phyloP scores from a whole-genome alignment of 1,139 yeast species.

The Yamadazyma oceani region DNA sequence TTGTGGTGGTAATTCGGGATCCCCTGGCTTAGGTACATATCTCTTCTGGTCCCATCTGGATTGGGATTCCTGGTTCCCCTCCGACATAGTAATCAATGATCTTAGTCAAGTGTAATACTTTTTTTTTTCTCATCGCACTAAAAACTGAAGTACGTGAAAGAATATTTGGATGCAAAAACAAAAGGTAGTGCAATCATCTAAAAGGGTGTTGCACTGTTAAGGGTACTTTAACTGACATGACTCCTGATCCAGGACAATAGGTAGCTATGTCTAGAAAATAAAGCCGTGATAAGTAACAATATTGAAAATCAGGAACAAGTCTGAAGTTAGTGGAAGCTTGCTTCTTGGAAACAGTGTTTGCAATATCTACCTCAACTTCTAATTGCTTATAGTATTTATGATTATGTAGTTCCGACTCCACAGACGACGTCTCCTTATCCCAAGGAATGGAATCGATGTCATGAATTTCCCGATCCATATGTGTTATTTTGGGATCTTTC shows the following conservation, averaged over 20 bases:
- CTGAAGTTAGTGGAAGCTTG: slow-evolving; percentile 24
- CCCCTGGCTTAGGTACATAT: slow-evolving; percentile 73
- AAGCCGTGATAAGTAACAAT: slow-evolving; percentile 34
- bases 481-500: slow-evolving; percentile 12
- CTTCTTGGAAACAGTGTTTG: slow-evolving; percentile 13
- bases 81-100: slow-evolving; percentile 12
- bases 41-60: slow-evolving; percentile 56
- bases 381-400: slow-evolving; percentile 12
- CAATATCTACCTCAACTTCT: slow-evolving; percentile 15
- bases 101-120: neutral
- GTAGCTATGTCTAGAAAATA: slow-evolving; percentile 35
- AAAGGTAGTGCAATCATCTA: no score
- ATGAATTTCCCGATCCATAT: slow-evolving; percentile 3
- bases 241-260: slow-evolving; percentile 29
- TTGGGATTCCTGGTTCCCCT: slow-evolving; percentile 11
- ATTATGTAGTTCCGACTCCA: neutral
- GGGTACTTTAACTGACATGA: slow-evolving; percentile 33
- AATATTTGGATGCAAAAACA: neutral
- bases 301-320: slow-evolving; percentile 41
- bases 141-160: neutral
- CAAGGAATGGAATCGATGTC: slow-evolving; percentile 8
- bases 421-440: slow-evolving; percentile 5
- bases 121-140: neutral
- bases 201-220: slow-evolving; percentile 11
- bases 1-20: slow-evolving; percentile 83